A percentile compares a stretch with the other conserved stretches of the same genome.
These are phyloP conservation scores for Ustilago esculenta DNA, from an alignment of 1,284 basidiomycete genomes.

Conservation along the genomic window DNA sequence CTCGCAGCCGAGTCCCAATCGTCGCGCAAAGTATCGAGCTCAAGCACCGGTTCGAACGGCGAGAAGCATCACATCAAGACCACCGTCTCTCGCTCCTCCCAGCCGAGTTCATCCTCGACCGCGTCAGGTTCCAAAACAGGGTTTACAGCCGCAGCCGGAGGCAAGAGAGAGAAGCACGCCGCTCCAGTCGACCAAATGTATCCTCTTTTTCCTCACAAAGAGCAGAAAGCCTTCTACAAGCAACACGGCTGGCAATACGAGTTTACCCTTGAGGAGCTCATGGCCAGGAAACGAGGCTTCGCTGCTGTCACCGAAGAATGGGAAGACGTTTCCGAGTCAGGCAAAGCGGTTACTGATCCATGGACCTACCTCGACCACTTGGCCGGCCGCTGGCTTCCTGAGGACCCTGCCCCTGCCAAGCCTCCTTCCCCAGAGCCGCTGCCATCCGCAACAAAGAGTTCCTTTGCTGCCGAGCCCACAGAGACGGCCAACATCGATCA, in stretches of 20 bases:
- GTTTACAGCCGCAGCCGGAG: conserved; percentile 5
- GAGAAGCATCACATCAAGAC: conserved; percentile 38
- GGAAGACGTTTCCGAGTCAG: conserved; percentile 19
- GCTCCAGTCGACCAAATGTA: conserved; percentile 57
- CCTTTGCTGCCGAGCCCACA: conserved; percentile 23
- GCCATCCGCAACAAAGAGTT: background rate
- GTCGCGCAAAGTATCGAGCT: conserved; percentile 22
- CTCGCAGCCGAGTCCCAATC: conserved; percentile 3
- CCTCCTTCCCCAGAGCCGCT: background rate
- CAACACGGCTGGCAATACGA: conserved; percentile 48
- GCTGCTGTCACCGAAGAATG: conserved; percentile 26
- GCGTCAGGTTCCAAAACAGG: conserved; percentile 7
- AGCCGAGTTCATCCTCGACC: conserved; percentile 13
- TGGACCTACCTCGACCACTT: conserved; percentile 56
- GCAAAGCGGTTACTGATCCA: conserved; percentile 36
- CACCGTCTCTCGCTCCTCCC: conserved; percentile 38
- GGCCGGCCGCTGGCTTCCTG: conserved; percentile 55
- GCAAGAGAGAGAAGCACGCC: conserved; percentile 53
- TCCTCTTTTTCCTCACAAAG: conserved; percentile 31
- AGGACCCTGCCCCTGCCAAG: conserved; percentile 1
- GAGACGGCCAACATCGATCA: conserved; percentile 25
- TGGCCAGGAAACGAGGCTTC: conserved; percentile 29
- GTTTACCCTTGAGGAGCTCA: conserved; percentile 55
- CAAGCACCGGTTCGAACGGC: conserved; percentile 12
- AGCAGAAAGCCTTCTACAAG: conserved; percentile 31